A percentile compares a stretch with the other conserved stretches of the same genome.
Conservation (phyloP, 192 early-diverging fungal genomes). For the Phlyctochytrium bullatum region DNA sequence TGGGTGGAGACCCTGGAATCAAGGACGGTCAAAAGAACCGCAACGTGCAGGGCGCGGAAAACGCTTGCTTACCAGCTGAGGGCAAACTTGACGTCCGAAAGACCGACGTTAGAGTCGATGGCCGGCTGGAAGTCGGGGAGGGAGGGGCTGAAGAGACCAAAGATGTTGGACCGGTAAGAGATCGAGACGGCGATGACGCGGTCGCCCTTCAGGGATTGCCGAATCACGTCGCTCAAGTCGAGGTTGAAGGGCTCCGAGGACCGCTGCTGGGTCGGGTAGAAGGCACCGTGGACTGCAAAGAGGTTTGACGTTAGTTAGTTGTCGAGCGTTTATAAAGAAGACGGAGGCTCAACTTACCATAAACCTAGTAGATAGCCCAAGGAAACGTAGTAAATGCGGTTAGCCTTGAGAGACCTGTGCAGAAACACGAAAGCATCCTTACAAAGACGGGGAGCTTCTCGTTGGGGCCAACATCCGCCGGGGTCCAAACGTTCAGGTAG, state of each 20-base stretch:
- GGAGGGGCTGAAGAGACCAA: neutral
- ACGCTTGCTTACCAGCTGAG: neutral
- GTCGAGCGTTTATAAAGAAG: no score
- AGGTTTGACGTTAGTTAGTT: no score
- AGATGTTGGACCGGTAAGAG: neutral
- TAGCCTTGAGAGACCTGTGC: neutral
- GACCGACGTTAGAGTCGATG: neutral
- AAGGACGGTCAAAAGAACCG: neutral
- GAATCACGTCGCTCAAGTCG: neutral
- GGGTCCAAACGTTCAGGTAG: neutral
- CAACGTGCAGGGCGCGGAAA: neutral
- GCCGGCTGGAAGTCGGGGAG: neutral
- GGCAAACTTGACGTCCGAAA: neutral
- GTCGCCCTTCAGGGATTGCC: neutral
- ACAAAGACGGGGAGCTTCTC: neutral
- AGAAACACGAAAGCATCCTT: neutral
- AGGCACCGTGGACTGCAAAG: neutral
- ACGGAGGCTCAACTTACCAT: neutral
- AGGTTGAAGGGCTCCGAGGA: neutral
- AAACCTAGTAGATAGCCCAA: no score
- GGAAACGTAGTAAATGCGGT: neutral
- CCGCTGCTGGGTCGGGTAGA: neutral
- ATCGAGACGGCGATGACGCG: neutral
- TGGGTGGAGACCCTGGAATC: slow-evolving; percentile 8
- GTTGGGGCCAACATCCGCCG: neutral